Evolutionary conservation across 225 moss, liverwort and hornwort genomes (phyloP).

Genomic region (Thuidium tamariscinum): DNA sequence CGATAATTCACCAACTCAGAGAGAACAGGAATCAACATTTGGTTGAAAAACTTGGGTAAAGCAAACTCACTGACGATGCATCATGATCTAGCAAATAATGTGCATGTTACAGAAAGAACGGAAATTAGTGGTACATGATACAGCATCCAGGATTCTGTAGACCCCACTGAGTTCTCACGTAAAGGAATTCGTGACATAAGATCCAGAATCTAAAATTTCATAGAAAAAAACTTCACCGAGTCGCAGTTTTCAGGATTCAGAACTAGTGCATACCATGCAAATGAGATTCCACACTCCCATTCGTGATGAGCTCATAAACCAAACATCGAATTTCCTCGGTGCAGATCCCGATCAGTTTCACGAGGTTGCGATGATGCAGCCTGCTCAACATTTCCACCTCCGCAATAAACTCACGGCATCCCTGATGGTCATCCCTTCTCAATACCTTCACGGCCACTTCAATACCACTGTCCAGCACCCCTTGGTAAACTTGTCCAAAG

Average conservation of each 20-base stretch:
- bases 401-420: slow-evolving; percentile 60
- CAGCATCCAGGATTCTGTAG: background rate
- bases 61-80: background rate
- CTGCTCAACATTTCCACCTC: slow-evolving; percentile 82
- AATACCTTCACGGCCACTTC: slow-evolving; percentile 77
- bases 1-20: background rate
- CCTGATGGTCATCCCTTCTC: slow-evolving; percentile 46
- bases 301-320: slow-evolving; percentile 73
- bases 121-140: background rate
- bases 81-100: background rate
- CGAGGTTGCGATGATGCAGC: slow-evolving; percentile 65
- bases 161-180: background rate
- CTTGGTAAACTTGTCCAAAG: slow-evolving; percentile 79
- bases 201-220: background rate
- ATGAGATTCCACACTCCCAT: slow-evolving; percentile 74
- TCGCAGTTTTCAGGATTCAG: background rate
- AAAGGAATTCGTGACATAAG: background rate
- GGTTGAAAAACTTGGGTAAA: background rate
- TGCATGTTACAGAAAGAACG: background rate
- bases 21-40: background rate
- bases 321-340: slow-evolving; percentile 59
- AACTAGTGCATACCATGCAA: slow-evolving; percentile 37
- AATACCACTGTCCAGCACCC: slow-evolving; percentile 53
- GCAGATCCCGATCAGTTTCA: slow-evolving; percentile 66
- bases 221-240: background rate